phyloP scores from a whole-genome alignment of 805 yeast species.

The Ogataea trehaloabstinens region DNA sequence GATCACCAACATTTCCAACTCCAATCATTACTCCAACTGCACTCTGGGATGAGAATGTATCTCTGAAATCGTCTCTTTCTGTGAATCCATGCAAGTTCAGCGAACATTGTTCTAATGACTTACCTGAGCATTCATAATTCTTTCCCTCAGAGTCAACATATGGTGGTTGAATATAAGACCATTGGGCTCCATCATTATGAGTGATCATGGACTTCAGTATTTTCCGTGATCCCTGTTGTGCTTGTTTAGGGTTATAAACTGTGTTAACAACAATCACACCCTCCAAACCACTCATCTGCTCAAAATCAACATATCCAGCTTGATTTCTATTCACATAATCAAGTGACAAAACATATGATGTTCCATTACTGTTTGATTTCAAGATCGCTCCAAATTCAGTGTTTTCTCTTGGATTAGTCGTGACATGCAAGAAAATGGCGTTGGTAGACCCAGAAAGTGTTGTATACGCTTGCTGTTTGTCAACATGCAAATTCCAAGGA shows the following conservation, averaged over 20 bases:
- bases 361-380: constrained; percentile 86
- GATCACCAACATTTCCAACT: constrained; percentile 80
- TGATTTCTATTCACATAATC: constrained; percentile 69
- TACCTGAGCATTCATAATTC: constrained; percentile 48
- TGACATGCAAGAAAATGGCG: constrained; percentile 75
- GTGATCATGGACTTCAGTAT: constrained; percentile 67
- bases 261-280: constrained; percentile 76
- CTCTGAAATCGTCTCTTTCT: constrained; percentile 75
- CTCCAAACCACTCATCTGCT: constrained; percentile 76
- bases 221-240: constrained; percentile 46
- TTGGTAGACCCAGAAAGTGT: constrained; percentile 66
- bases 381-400: constrained; percentile 73
- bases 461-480: constrained; percentile 67
- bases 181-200: constrained; percentile 85
- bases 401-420: constrained; percentile 51
- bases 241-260: constrained; percentile 54
- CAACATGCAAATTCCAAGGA: constrained; percentile 62
- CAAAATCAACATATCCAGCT: constrained; percentile 82
- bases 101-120: constrained; percentile 61
- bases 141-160: constrained; percentile 56
- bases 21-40: constrained; percentile 85
- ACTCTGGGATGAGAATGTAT: constrained; percentile 78
- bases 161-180: constrained; percentile 74
- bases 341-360: constrained; percentile 68
- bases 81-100: constrained; percentile 86